phyloP scores from a whole-genome alignment of 1,139 yeast species.

The Hansenula sp. region DNA sequence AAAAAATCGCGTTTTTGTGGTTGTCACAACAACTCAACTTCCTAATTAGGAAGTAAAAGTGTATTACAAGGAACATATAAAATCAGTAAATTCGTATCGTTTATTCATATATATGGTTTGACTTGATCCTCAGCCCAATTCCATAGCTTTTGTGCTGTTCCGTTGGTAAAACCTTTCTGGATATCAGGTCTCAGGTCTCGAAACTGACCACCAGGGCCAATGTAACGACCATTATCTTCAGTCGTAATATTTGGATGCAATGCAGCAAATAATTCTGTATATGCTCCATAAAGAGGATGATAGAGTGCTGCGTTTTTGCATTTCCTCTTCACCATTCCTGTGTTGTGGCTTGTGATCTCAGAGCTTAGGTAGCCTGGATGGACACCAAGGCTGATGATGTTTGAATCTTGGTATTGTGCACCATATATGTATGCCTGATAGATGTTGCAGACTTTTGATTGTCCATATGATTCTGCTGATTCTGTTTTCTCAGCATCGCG shows the following conservation, averaged over 20 bases:
- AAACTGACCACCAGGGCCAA: constrained; percentile 31
- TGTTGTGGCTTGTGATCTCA: too few species aligned
- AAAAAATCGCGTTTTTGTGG: neutral
- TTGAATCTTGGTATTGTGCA: constrained; percentile 28
- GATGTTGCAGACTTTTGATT: constrained; percentile 43
- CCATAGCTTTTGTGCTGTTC: constrained; percentile 27
- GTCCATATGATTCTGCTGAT: constrained; percentile 31
- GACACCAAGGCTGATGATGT: too few species aligned
- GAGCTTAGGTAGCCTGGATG: too few species aligned
- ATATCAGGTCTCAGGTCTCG: constrained; percentile 27
- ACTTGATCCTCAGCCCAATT: constrained; percentile 25
- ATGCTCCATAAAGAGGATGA: constrained; percentile 29
- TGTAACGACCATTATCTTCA: constrained; percentile 25
- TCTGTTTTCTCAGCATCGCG: constrained; percentile 9
- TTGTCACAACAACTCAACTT: neutral
- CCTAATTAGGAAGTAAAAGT: neutral
- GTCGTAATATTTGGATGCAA: constrained; percentile 28
- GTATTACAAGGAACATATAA: neutral
- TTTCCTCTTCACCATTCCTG: too few species aligned
- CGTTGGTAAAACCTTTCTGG: constrained; percentile 23
- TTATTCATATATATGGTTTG: constrained; percentile 7
- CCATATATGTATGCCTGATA: constrained; percentile 41
- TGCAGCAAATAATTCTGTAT: constrained; percentile 32
- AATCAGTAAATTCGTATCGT: neutral
- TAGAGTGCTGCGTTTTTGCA: too few species aligned